These are phyloP conservation scores for Aspergillus sp. DNA, from an alignment of 2,329 filamentous ascomycete genomes.

Conservation along the genomic window DNA sequence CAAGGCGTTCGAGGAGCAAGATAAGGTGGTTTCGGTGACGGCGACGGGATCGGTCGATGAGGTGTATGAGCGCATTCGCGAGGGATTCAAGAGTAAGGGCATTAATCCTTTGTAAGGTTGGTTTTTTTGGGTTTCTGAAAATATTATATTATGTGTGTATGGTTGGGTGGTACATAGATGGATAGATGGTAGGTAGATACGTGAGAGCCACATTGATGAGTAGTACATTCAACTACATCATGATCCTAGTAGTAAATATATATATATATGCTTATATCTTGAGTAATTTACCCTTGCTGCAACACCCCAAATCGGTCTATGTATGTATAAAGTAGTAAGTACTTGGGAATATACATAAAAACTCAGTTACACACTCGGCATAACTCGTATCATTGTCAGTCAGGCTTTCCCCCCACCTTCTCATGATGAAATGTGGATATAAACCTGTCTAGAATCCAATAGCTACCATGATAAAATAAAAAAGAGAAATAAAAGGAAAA, in stretches of 20 bases:
- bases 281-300: no score
- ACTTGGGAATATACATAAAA: background rate
- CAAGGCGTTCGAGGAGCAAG: constrained; percentile 74
- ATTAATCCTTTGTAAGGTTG: constrained; percentile 26
- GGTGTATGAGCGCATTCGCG: constrained; percentile 59
- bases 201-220: no score
- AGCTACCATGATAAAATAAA: constrained; percentile 16
- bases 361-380: constrained; percentile 14
- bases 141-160: background rate
- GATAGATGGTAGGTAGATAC: no score
- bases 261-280: no score
- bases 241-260: no score
- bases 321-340: background rate
- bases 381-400: constrained; percentile 24
- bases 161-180: background rate
- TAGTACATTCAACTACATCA: no score
- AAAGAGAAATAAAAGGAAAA: no score
- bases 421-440: background rate
- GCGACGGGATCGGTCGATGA: constrained; percentile 69
- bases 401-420: background rate
- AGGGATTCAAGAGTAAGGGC: constrained; percentile 49
- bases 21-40: constrained; percentile 76
- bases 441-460: constrained; percentile 20
- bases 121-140: no score
- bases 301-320: background rate